Base-by-base conservation (phyloP, 345 rosid species). In the thale cress (Arabidopsis thaliana) region DNA sequence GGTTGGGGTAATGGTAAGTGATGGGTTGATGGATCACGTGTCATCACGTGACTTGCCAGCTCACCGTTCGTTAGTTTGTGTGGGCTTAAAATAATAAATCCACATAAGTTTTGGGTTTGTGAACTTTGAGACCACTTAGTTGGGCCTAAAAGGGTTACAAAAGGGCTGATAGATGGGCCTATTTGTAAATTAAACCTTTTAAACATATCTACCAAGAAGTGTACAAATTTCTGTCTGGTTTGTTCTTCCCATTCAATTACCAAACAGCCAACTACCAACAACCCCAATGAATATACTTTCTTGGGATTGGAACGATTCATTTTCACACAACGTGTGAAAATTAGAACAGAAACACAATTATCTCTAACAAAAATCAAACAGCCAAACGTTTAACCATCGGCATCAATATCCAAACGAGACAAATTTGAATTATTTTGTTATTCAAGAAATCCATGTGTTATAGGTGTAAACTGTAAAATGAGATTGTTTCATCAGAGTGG, bases 31-130 rank as follows among this genome's bases (percentile, higher is more conserved):
- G 23, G 37, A 53, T 46, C 65, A 73, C 78, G 77, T 73, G 58
- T 16, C 24, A 1, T 56, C 78, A 74, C 72, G 78, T 74, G 78
- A 67, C 10, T 42, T 74, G 59, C 37, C 73, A 74, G 73, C 73
- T 58, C 78, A 37, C 7, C 48, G 2, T 46, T 51, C 1, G 23
- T 53, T 34, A 11, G 2, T 25, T 57, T 40, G 44, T 57, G 48
- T 74, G 78, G 65, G 78, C 65, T 28, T 32, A 7, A 24, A 2
- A 10, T 37, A 2, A 6, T 25, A 24, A 6, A 22, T 41, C 50
- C 7, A 58, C 23, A 16, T 56, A 1, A 32, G 7, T 2, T 57
- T 49, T 49, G 67, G 51, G 68, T 57, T 59, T 59, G 1, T 48
- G 4, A 59, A 58, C 32, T 52, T 34, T 8, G 9, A 46, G 20